Conservation (phyloP, 768 basidiomycete genomes). For the Suillus clintonianus region DNA sequence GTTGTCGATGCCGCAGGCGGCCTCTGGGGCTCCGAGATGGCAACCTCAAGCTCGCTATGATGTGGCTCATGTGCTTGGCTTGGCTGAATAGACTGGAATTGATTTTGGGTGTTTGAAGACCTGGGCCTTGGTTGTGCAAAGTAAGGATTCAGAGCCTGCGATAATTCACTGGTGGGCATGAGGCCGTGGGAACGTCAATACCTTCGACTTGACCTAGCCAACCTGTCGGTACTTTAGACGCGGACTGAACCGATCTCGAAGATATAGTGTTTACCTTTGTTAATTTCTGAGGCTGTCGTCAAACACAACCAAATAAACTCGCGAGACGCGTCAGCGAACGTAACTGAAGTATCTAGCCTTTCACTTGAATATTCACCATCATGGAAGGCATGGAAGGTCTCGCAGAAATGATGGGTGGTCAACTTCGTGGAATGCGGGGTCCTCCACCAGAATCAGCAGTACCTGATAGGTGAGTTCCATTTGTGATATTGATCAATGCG, state of each 20-base stretch:
- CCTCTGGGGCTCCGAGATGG: constrained; percentile 46
- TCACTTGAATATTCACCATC: constrained; percentile 5
- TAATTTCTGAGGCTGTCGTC: constrained; percentile 29
- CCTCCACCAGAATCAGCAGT: constrained; percentile 50
- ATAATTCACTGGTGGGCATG: constrained; percentile 75
- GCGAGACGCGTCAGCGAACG: constrained; percentile 43
- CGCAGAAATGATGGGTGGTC: constrained; percentile 50
- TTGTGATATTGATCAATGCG: constrained; percentile 7
- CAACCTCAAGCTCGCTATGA: constrained; percentile 65
- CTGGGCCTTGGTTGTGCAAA: constrained; percentile 46
- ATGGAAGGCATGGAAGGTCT: constrained; percentile 52
- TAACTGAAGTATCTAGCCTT: neutral
- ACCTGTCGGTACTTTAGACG: neutral
- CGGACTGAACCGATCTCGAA: neutral
- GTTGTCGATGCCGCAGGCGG: constrained; percentile 31
- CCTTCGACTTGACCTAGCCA: neutral
- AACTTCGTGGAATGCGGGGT: constrained; percentile 44
- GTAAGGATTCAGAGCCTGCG: constrained; percentile 76
- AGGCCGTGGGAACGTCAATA: constrained; percentile 7
- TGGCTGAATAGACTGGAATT: constrained; percentile 27
- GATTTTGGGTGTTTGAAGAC: constrained; percentile 22
- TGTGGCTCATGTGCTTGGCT: constrained; percentile 51
- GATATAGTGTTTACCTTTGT: constrained; percentile 27
- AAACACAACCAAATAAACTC: constrained; percentile 17
- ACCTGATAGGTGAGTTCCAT: constrained; percentile 70